Conservation (phyloP, 805 yeast species). For the Hanseniaspora singularis region DNA sequence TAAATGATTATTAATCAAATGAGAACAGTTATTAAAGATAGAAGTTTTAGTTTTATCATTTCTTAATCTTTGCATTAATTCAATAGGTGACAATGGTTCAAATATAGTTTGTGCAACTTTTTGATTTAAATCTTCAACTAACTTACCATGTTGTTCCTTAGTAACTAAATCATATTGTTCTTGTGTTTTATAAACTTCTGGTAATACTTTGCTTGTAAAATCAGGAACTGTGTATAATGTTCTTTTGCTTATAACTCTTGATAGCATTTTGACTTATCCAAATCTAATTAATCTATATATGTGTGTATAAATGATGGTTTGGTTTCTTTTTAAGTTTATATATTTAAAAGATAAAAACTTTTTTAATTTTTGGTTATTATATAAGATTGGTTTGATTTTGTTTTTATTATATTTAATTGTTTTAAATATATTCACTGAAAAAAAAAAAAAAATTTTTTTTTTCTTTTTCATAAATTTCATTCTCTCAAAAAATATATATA, state of each 20-base stretch:
- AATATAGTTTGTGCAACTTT: conserved; percentile 67
- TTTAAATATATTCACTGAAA: too few species aligned
- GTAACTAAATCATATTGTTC: conserved; percentile 38
- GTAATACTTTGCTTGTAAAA: conserved; percentile 20
- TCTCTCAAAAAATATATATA: too few species aligned
- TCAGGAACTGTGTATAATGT: conserved; percentile 28
- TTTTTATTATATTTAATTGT: too few species aligned
- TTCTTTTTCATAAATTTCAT: too few species aligned
- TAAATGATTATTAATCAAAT: conserved; percentile 83
- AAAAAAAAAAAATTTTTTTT: too few species aligned
- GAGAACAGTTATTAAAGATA: conserved; percentile 77
- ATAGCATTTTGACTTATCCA: too few species aligned
- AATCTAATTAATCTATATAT: too few species aligned
- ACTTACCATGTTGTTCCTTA: conserved; percentile 63
- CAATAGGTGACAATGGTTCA: conserved; percentile 66
- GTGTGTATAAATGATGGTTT: too few species aligned
- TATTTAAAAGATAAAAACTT: too few species aligned
- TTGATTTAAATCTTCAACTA: conserved; percentile 48
- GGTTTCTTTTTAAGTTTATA: too few species aligned
- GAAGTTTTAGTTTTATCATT: conserved; percentile 53
- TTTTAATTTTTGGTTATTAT: too few species aligned
- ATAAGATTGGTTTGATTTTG: too few species aligned
- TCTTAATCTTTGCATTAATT: conserved; percentile 55
- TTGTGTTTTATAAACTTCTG: conserved; percentile 31
- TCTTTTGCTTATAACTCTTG: conserved; percentile 18